phyloP scores from a whole-genome alignment of 2,329 filamentous ascomycete species.

The Cryphonectria parasitica region DNA sequence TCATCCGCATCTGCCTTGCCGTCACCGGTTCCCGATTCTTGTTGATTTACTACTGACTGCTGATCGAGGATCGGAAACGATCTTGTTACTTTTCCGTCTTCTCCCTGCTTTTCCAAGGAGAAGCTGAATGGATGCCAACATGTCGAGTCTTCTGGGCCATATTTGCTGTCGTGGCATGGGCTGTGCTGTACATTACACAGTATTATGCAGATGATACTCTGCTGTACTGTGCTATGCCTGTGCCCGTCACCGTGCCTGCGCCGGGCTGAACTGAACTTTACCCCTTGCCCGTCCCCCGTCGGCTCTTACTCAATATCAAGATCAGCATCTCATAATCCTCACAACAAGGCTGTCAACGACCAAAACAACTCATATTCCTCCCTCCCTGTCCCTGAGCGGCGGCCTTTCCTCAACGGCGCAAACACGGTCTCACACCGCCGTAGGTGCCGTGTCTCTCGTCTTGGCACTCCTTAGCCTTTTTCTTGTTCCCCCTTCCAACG shows the following conservation, averaged over 20 bases:
- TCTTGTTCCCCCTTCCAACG: no score
- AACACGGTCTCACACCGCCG: conserved; percentile 1
- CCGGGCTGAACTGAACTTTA: background rate
- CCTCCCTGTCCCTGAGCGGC: background rate
- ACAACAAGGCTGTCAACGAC: background rate
- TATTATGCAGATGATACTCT: no score
- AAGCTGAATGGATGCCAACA: background rate
- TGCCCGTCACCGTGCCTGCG: background rate
- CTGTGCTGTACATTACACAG: no score
- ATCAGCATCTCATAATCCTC: background rate
- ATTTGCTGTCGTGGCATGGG: background rate
- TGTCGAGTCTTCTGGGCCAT: background rate
- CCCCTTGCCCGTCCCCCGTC: background rate
- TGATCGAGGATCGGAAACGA: background rate
- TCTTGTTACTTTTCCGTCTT: background rate
- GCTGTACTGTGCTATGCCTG: background rate
- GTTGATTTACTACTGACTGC: background rate
- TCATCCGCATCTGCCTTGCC: background rate
- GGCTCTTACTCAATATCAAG: background rate
- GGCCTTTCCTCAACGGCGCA: no score
- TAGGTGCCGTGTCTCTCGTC: conserved; percentile 1
- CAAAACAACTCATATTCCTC: background rate
- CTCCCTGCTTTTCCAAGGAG: no score
- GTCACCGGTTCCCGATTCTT: background rate
- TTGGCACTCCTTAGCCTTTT: background rate